These are phyloP conservation scores for Mycosphaerella arachidis DNA, from an alignment of 2,329 filamentous ascomycete species.

Conservation along the genomic window DNA sequence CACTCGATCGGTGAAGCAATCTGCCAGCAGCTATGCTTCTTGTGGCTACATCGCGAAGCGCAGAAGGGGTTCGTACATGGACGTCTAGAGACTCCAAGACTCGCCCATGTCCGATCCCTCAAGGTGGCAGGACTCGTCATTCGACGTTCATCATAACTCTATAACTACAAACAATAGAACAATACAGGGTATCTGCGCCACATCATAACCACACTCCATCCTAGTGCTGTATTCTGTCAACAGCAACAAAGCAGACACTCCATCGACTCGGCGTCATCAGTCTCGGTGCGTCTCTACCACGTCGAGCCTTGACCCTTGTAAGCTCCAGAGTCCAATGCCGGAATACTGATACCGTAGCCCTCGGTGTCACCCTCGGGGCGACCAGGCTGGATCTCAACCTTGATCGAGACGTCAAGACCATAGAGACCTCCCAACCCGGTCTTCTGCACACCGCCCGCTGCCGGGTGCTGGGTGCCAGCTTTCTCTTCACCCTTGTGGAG, in stretches of 20 bases:
- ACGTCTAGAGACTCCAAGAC: not conserved
- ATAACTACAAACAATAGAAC: not conserved
- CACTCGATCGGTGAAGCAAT: too few species aligned
- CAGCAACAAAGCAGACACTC: not conserved
- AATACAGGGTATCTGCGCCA: slow-evolving; percentile 3
- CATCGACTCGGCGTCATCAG: not conserved
- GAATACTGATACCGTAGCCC: slow-evolving; percentile 49
- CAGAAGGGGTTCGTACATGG: not conserved
- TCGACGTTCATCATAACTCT: not conserved
- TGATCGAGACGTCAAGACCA: slow-evolving; percentile 46
- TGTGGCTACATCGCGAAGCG: too few species aligned
- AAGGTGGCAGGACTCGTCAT: not conserved
- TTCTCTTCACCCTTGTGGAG: slow-evolving; percentile 72
- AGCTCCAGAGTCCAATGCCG: slow-evolving; percentile 35
- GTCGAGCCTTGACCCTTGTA: slow-evolving; percentile 26
- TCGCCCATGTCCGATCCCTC: not conserved
- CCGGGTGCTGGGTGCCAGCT: slow-evolving; percentile 73
- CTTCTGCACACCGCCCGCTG: slow-evolving; percentile 50
- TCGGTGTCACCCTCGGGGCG: slow-evolving; percentile 44
- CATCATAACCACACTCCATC: not conserved
- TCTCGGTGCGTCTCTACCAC: slow-evolving; percentile 22
- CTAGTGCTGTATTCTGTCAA: not conserved
- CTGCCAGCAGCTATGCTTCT: too few species aligned
- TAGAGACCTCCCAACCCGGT: slow-evolving; percentile 42
- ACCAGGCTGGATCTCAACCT: slow-evolving; percentile 45